Evolutionary conservation across 164 flowering plant genomes (phyloP).

Genomic region (Houttuynia cordata): DNA sequence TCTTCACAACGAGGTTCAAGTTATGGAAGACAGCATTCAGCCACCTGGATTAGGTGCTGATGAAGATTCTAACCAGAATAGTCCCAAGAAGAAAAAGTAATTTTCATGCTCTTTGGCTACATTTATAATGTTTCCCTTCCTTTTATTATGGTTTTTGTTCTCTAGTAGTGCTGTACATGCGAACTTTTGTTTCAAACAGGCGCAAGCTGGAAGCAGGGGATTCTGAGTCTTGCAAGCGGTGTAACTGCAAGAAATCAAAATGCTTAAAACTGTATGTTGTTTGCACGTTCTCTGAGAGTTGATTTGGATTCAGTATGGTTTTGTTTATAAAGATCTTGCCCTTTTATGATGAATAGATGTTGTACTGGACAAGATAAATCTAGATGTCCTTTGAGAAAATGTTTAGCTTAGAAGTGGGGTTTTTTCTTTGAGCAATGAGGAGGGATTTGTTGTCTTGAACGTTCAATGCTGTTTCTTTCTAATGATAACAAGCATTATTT

Average conservation of each 20-base stretch:
- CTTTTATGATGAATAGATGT: too few species aligned
- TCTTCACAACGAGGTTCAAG: slow-evolving; percentile 22
- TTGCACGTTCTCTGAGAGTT: too few species aligned
- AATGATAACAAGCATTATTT: too few species aligned
- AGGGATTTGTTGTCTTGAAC: too few species aligned
- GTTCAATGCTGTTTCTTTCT: too few species aligned
- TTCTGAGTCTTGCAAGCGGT: slow-evolving; percentile 67
- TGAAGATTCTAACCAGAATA: slow-evolving; percentile 53
- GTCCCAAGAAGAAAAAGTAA: slow-evolving; percentile 84
- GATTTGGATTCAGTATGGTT: too few species aligned
- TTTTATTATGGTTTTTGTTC: not conserved
- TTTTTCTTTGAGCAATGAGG: too few species aligned
- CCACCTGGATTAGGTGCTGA: slow-evolving; percentile 19
- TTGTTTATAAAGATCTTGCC: too few species aligned
- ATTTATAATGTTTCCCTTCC: not conserved
- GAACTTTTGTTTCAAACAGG: slow-evolving; percentile 27
- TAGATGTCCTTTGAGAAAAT: too few species aligned
- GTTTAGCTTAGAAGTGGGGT: too few species aligned
- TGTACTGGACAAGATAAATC: too few species aligned
- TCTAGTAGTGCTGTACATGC: too few species aligned
- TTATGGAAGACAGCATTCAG: slow-evolving; percentile 34
- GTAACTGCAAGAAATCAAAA: slow-evolving; percentile 93
- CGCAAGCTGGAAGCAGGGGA: slow-evolving; percentile 54
- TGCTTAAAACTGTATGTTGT: slow-evolving; percentile 92
- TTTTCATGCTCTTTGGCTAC: slow-evolving; percentile 1